Evolutionary conservation across 805 yeast species (phyloP).

Genomic region (Candida vartiovaarae): DNA sequence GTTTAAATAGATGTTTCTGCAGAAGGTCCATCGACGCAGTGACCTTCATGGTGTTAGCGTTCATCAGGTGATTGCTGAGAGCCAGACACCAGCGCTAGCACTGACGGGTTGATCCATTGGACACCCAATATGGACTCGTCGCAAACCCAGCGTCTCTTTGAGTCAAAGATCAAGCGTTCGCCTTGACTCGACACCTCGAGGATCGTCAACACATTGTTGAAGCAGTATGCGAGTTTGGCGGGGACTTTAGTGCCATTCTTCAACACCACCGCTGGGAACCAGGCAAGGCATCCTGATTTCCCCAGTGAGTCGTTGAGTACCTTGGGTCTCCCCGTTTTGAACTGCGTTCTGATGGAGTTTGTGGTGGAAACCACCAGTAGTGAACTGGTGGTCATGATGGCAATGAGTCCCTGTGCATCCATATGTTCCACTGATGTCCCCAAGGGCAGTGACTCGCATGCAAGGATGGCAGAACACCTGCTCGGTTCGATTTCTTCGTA

Average conservation of each 20-base stretch:
- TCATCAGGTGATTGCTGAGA: constrained; percentile 39
- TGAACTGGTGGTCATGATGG: constrained; percentile 46
- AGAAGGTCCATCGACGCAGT: constrained; percentile 15
- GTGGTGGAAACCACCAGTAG: constrained; percentile 53
- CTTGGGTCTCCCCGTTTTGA: constrained; percentile 44
- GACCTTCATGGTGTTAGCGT: constrained; percentile 32
- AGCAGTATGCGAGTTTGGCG: constrained; percentile 58
- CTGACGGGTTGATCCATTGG: constrained; percentile 46
- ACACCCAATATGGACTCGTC: constrained; percentile 45
- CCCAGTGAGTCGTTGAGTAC: constrained; percentile 24
- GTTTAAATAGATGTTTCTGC: constrained; percentile 29
- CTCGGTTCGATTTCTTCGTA: constrained; percentile 21
- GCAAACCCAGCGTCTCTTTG: constrained; percentile 35
- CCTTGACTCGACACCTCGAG: constrained; percentile 38
- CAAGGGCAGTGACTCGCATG: constrained; percentile 48
- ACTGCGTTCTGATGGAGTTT: constrained; percentile 41
- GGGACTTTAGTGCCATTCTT: constrained; percentile 21
- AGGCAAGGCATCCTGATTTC: constrained; percentile 41
- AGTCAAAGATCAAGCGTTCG: constrained; percentile 29
- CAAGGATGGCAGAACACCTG: constrained; percentile 29
- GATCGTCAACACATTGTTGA: constrained; percentile 55
- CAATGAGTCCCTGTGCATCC: constrained; percentile 53
- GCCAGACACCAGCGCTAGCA: constrained; percentile 35
- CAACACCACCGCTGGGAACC: constrained; percentile 51
- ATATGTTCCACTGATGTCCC: constrained; percentile 48